Percentiles rank a stretch among this genome's conserved stretches.
Evolutionary conservation across 176 grass and related monocot species (phyloP).

Genomic region (Zoysia japonica): DNA sequence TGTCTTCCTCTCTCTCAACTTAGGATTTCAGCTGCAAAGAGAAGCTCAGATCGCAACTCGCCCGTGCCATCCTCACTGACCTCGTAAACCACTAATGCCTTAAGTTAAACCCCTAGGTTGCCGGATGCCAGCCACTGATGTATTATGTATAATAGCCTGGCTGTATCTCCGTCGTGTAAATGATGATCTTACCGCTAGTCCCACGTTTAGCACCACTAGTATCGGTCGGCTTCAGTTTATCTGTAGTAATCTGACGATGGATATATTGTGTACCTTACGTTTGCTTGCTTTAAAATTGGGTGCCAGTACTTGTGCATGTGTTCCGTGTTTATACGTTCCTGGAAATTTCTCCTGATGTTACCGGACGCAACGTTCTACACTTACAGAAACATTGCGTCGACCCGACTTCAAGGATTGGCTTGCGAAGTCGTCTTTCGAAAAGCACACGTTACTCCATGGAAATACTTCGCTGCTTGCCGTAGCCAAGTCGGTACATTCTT

Average conservation of each 20-base stretch:
- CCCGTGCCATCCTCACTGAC: slow-evolving; percentile 26
- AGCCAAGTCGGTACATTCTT: not conserved
- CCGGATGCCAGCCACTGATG: slow-evolving; percentile 37
- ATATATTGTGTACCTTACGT: not conserved
- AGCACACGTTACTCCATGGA: not conserved
- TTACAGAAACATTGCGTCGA: not conserved
- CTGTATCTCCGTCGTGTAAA: slow-evolving; percentile 37
- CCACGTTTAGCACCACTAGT: slow-evolving; percentile 15
- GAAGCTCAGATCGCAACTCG: not conserved
- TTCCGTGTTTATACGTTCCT: not conserved
- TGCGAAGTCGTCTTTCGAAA: not conserved
- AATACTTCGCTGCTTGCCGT: not conserved
- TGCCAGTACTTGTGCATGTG: not conserved
- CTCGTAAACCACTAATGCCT: slow-evolving; percentile 32
- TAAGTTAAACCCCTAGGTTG: slow-evolving; percentile 27
- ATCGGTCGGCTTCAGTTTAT: not conserved
- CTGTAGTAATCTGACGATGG: not conserved
- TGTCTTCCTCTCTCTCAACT: slow-evolving; percentile 67
- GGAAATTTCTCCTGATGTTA: not conserved
- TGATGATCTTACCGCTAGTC: not conserved
- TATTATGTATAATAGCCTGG: slow-evolving; percentile 26
- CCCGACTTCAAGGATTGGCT: not conserved
- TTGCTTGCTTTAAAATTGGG: slow-evolving; percentile 24
- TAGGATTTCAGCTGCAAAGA: slow-evolving; percentile 42
- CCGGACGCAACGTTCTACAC: not conserved